Base-by-base conservation (phyloP, 768 basidiomycete genomes). In the Boletus reticuloceps region DNA sequence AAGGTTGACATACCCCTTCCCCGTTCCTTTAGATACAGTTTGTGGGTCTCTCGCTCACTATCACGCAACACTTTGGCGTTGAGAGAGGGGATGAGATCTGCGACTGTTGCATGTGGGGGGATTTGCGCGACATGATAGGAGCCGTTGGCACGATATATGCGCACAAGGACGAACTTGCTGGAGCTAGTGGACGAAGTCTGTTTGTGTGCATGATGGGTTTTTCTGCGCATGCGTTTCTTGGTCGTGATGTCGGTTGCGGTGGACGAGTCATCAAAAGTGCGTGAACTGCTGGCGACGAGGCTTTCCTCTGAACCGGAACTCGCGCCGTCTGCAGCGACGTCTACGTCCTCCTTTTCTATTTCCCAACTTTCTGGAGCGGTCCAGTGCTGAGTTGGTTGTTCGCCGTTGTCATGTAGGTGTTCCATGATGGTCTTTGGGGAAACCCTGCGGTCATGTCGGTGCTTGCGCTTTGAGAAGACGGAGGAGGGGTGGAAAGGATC, bases 311-410 rank as follows among this genome's bases (percentile, higher is more conserved):
- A 79, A 20, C 74, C 72, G 2, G 79, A 74, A 43, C 77, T 70
- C 19, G 73, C 74, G 3, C 70, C 75, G 5, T 69, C 74, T 8
- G 69, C 73, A 19, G 58, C 66, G 4, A 53, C 41, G 12, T 76
- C 75, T 44, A 69, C 72, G 6, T 73, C 79, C 5, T 78, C 77
- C 49, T 76, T 78, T 45, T 81, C 80, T 14, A 89, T 85, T 1
- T 78, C 85, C 89, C 90, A 91, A 52, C 88, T 89, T 64, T 91
- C 82, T 1, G 90, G 90, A 6, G 90, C 74, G 3, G 71, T 80
- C 90, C 90, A 92, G 20, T 70, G 74, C 64, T 59, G 74, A 58
- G 47, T 68, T 51, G 63, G 27, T 9, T 56, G 52, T n/a, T 48
- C 58, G 8, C 14, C 25, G n/a, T 55, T 55, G 34, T 67, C 49